A percentile compares a stretch with the other conserved stretches of the same genome.
Evolutionary conservation across 2,329 filamentous ascomycete species (phyloP).

Genomic region (Fusarium sp.): DNA sequence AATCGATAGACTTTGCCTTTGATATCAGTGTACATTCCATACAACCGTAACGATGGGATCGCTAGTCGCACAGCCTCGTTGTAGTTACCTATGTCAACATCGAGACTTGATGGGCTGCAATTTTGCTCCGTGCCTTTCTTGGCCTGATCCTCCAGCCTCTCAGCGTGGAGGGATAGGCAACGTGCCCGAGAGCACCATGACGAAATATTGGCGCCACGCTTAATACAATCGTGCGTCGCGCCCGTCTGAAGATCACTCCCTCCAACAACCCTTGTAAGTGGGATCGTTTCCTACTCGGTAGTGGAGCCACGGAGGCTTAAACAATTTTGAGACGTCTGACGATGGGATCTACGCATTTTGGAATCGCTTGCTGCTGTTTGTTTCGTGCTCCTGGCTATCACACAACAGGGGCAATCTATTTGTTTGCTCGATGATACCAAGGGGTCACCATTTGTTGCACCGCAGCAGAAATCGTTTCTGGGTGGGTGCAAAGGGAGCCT

Average conservation of each 20-base stretch:
- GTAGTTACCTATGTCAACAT: not conserved
- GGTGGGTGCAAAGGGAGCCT: constrained; percentile 7
- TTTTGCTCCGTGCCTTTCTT: constrained; percentile 10
- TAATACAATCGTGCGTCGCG: constrained; percentile 22
- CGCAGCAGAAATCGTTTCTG: not conserved
- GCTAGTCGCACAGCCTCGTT: constrained; percentile 12
- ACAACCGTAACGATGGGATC: not conserved
- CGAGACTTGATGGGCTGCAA: constrained; percentile 11
- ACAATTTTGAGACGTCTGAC: constrained; percentile 22
- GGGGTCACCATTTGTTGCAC: constrained; percentile 10
- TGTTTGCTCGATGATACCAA: constrained; percentile 14
- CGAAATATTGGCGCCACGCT: constrained; percentile 34
- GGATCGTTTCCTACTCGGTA: constrained; percentile 10
- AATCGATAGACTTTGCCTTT: constrained; percentile 15
- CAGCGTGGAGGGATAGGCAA: constrained; percentile 28
- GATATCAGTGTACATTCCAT: not conserved
- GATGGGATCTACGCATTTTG: constrained; percentile 2
- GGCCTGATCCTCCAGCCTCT: constrained; percentile 23
- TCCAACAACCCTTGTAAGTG: constrained; percentile 14
- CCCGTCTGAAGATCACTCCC: constrained; percentile 10
- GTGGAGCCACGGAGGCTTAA: not conserved
- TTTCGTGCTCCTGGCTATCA: not conserved
- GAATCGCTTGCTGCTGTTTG: not conserved
- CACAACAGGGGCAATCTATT: constrained; percentile 1
- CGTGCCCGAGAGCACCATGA: constrained; percentile 35